Evolutionary conservation across 805 yeast species (phyloP).

Genomic region (Saccharomycopsis schoenii): DNA sequence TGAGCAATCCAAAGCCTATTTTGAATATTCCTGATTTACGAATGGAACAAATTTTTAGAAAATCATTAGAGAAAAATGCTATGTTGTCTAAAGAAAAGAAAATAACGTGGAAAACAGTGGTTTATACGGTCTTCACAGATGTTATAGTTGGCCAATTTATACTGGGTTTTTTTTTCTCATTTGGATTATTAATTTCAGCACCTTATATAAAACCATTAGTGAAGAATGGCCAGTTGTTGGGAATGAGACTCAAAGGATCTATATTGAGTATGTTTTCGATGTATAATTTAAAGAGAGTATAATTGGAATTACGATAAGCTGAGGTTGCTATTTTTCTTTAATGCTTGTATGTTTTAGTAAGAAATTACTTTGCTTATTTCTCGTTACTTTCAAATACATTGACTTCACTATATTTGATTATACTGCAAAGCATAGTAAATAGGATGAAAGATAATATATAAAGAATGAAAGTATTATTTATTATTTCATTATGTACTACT

Average conservation of each 20-base stretch:
- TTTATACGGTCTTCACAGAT: conserved; percentile 41
- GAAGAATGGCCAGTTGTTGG: conserved; percentile 13
- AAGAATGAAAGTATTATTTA: too few species aligned
- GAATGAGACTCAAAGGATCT: conserved; percentile 1
- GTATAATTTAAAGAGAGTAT: background rate
- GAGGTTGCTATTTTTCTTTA: background rate
- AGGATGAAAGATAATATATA: too few species aligned
- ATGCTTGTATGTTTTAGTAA: background rate
- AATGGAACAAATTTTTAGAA: conserved; percentile 51
- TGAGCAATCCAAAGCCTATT: conserved; percentile 18
- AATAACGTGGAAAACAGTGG: conserved; percentile 36
- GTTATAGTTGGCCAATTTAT: conserved; percentile 46
- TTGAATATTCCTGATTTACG: conserved; percentile 50
- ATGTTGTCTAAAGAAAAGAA: background rate
- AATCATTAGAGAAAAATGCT: conserved; percentile 24
- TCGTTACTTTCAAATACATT: background rate
- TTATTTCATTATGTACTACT: too few species aligned
- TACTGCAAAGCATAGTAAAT: too few species aligned
- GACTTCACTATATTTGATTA: background rate
- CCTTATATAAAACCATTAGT: conserved; percentile 11
- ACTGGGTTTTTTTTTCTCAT: conserved; percentile 36
- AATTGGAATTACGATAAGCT: background rate
- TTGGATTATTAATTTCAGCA: conserved; percentile 10
- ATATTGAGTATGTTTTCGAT: background rate
- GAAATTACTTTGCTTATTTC: background rate